Evolutionary conservation across 805 yeast species (phyloP).

Genomic region (Ogataea trehaloabstinens): DNA sequence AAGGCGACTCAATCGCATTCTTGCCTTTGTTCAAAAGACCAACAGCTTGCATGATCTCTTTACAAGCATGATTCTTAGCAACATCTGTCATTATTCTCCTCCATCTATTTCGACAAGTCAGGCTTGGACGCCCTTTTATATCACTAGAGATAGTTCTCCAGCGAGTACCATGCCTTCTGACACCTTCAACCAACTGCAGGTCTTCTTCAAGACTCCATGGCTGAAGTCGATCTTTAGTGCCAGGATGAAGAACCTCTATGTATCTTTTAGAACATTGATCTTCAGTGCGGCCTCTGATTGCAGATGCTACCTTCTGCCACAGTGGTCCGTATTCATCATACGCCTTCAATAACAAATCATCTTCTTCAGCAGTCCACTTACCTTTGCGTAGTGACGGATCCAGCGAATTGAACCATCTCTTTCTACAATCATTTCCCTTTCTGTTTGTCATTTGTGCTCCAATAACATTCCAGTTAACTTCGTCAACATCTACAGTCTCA

Average conservation of each 20-base stretch:
- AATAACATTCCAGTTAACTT: constrained; percentile 62
- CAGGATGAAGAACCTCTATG: constrained; percentile 83
- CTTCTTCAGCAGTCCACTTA: constrained; percentile 83
- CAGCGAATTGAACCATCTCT: constrained; percentile 82
- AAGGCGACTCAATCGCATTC: background rate
- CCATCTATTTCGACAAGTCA: constrained; percentile 93
- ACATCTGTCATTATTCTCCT: constrained; percentile 78
- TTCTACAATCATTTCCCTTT: constrained; percentile 78
- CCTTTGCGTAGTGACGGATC: constrained; percentile 84
- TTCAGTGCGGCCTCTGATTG: constrained; percentile 82
- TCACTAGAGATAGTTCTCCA: constrained; percentile 80
- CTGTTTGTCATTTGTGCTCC: constrained; percentile 48
- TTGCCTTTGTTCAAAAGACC: constrained; percentile 32
- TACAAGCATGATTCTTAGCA: constrained; percentile 61
- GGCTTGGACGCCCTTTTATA: constrained; percentile 77
- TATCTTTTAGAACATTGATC: constrained; percentile 94
- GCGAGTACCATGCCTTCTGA: constrained; percentile 73
- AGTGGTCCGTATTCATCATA: constrained; percentile 69
- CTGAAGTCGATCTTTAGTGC: constrained; percentile 68
- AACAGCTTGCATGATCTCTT: constrained; percentile 56
- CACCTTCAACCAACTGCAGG: constrained; percentile 60
- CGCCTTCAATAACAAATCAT: constrained; percentile 59
- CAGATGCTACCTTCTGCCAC: constrained; percentile 81
- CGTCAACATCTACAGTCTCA: constrained; percentile 35
- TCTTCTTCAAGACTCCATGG: constrained; percentile 84